A percentile compares a stretch with the other conserved stretches of the same genome.
phyloP scores from a whole-genome alignment of 139 green algal species.

The Coelastrella sp. region DNA sequence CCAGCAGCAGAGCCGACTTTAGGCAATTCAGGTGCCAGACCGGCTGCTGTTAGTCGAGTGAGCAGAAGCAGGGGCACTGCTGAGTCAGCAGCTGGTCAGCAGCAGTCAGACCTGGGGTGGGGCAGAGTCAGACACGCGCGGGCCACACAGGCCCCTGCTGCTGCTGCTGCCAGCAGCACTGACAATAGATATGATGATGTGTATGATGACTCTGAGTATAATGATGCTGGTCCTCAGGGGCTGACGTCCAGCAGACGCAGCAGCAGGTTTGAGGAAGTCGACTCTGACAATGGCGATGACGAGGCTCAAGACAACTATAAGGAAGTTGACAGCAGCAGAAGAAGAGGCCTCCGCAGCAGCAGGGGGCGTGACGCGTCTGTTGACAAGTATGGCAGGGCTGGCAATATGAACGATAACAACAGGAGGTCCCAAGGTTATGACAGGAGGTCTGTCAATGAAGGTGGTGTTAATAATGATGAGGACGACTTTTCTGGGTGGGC shows the following conservation, averaged over 20 bases:
- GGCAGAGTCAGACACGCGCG: neutral
- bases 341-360: slow-evolving; percentile 4
- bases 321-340: neutral
- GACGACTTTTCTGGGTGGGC: slow-evolving; percentile 29
- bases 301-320: neutral
- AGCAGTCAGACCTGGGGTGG: neutral
- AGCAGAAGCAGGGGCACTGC: neutral
- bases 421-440: too few species aligned
- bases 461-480: neutral
- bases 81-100: neutral
- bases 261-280: neutral
- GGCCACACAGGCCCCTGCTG: neutral
- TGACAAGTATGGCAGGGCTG: neutral
- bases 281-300: neutral
- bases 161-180: slow-evolving; percentile 22
- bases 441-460: too few species aligned
- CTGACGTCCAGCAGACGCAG: neutral
- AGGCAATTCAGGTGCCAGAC: neutral
- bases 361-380: neutral
- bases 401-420: too few species aligned
- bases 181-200: neutral
- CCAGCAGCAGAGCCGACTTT: neutral
- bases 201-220: neutral
- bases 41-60: too few species aligned
- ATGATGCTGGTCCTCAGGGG: neutral